A percentile compares a stretch with the other conserved stretches of the same genome.
phyloP scores from a whole-genome alignment of 2,329 filamentous ascomycete genomes.

The Calycina herbarum region DNA sequence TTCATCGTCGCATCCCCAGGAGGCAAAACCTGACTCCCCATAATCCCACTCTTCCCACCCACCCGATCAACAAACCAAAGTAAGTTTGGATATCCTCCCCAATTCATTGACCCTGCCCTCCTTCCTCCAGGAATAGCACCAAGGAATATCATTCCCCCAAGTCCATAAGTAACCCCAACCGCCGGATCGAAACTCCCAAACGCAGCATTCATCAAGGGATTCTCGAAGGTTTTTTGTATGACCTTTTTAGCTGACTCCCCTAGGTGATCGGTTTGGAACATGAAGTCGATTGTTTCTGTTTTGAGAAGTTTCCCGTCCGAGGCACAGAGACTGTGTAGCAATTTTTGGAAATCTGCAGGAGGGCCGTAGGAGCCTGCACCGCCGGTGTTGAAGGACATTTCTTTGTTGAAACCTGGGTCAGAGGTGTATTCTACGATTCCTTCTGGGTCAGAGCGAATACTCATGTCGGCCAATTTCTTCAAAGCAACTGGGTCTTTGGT shows the following conservation, averaged over 20 bases:
- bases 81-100: slow-evolving; percentile 49
- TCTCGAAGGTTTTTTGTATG: slow-evolving; percentile 27
- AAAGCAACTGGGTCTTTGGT: slow-evolving; percentile 20
- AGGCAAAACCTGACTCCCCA: slow-evolving; percentile 45
- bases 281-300: slow-evolving; percentile 41
- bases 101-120: slow-evolving; percentile 43
- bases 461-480: slow-evolving; percentile 26
- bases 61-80: slow-evolving; percentile 46
- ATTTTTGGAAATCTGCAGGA: slow-evolving; percentile 44
- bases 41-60: slow-evolving; percentile 44
- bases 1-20: slow-evolving; percentile 42
- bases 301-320: slow-evolving; percentile 51
- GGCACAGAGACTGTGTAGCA: slow-evolving; percentile 47
- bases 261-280: slow-evolving; percentile 50
- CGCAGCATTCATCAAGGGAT: slow-evolving; percentile 19
- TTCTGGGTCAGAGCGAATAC: slow-evolving; percentile 21
- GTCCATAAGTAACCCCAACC: slow-evolving; percentile 39
- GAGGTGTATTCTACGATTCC: slow-evolving; percentile 18
- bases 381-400: slow-evolving; percentile 28
- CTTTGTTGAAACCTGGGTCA: slow-evolving; percentile 14
- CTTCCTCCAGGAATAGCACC: slow-evolving; percentile 41
- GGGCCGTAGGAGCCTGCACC: slow-evolving; percentile 41
- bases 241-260: slow-evolving; percentile 25
- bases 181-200: slow-evolving; percentile 20
- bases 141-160: slow-evolving; percentile 46